Evolutionary conservation across 306 rosid species (phyloP), one percentile per base, ranked within the genome.

Genomic region (Vigna hirtella): DNA sequence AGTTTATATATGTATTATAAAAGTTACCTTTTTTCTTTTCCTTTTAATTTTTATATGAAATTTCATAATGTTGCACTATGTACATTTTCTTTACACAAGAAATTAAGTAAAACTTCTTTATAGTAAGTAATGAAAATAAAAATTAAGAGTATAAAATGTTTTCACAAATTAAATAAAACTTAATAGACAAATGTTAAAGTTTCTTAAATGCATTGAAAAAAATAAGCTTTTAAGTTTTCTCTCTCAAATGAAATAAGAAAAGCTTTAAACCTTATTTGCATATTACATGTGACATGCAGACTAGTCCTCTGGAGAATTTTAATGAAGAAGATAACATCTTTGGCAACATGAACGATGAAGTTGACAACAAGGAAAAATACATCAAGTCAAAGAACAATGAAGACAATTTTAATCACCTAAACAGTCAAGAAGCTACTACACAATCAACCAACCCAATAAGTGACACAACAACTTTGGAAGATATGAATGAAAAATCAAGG

Each of bases 291-390:
- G 73, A 73, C 15, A 58, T 59, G 26, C 77, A 16, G 0, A 47
- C 62, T 68, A 70, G 65, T 72, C 14, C 24, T 45, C 47, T 45
- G 0, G 69, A 63, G 70, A 81, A 67, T 66, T 50, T 43, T 40
- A 53, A 32, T 43, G 75, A 77, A 84, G 85, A 80, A 75, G 53
- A 73, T 62, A 75, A 71, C 38, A 34, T 53, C 16, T 17, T 47
- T 26, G 47, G 6, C 15, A 40, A 51, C 10, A 77, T 20, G 24
- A 78, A 70, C 48, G 76, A 61, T 55, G 81, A 57, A 52, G 73
- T 18, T 7, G 0, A 7, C 40, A 78, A 53, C 2, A 66, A 53
- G 42, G 81, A 79, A 70, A 72, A 50, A 7, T 32, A 45, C 3
- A 80, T 52, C 64, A 77, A 76, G 34, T 45, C n/a, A 66, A 79